Evolutionary conservation across 306 rosid genomes (phyloP), one percentile per base, ranked within the genome.

Genomic region (Pachyrhizus erosus): DNA sequence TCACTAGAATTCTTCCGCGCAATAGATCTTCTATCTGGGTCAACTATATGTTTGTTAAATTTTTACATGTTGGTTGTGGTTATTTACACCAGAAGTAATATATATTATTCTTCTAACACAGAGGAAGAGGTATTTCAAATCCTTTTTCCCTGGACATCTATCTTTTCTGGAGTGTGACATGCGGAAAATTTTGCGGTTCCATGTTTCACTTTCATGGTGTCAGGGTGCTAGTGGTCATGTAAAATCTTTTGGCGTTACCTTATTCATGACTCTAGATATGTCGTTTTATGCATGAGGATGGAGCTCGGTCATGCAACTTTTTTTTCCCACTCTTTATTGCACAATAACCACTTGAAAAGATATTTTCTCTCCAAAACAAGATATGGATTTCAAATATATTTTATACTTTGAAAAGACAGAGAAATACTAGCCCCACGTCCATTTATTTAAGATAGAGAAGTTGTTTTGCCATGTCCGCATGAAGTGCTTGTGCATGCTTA

Each of bases 171-270:
- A 21, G 40, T 77, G 39, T 17, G 52, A 73, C 57, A 7, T 17
- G 46, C 75, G 26, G 68, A 64, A 81, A 62, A 34, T 51, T 39
- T 52, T 74, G 37, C 3, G 2, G 39, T 49, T 39, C 69, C 37
- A 1, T 52, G 33, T 69, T 79, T 68, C 68, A 68, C 43, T 68
- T 68, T 37, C 84, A 29, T 71, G 58, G 49, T 80, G 71, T 43
- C 51, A 13, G 13, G 78, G 40, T 46, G 29, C 49, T 23, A 33
- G 62, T 67, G n/a, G 18, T 67, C 27, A 37, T 67, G 24, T 67
- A 18, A n/a, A 39, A 11, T 39, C 11, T 42, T 45, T 11, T 55
- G 62, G 27, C 61, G 5, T 55, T 55, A 23, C 29, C 52, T 43
- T 45, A 45, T 14, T 70, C 13, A 43, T 70, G 57, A 70, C 57